phyloP scores from a whole-genome alignment of 306 rosid genomes.

The Trifolium subterraneum region DNA sequence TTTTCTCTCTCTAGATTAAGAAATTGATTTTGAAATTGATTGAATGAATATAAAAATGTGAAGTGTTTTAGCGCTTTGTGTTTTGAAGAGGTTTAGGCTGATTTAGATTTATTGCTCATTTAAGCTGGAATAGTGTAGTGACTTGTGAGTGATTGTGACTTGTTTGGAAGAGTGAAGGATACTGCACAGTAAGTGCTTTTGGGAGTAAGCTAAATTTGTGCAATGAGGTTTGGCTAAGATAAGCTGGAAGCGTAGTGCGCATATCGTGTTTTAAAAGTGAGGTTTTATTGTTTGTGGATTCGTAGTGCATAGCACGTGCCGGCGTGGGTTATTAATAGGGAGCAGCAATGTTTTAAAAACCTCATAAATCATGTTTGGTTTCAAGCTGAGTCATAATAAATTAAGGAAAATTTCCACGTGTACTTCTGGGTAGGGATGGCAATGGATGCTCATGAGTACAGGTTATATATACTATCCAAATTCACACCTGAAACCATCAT shows the following conservation, averaged over 20 bases:
- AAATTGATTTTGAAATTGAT: not conserved
- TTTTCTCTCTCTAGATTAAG: conserved; percentile 25
- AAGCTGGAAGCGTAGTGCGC: not conserved
- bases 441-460: too few species aligned
- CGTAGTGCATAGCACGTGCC: not conserved
- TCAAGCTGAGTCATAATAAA: too few species aligned
- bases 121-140: conserved; percentile 6
- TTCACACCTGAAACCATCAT: too few species aligned
- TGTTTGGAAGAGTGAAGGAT: not conserved
- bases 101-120: not conserved
- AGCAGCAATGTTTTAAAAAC: too few species aligned
- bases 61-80: not conserved
- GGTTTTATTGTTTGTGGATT: not conserved
- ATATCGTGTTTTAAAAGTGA: not conserved
- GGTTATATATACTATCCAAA: too few species aligned
- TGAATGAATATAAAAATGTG: not conserved
- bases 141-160: not conserved
- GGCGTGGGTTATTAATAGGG: too few species aligned
- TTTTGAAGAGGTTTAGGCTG: not conserved
- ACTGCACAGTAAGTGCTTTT: not conserved
- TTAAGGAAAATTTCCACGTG: too few species aligned
- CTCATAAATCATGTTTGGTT: too few species aligned
- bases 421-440: too few species aligned
- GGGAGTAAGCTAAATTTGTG: not conserved
- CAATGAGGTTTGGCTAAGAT: not conserved